A percentile compares a stretch with the other conserved stretches of the same genome.
These are phyloP conservation scores for Fusarium torulosum DNA, from an alignment of 2,329 filamentous ascomycete species.

Conservation along the genomic window DNA sequence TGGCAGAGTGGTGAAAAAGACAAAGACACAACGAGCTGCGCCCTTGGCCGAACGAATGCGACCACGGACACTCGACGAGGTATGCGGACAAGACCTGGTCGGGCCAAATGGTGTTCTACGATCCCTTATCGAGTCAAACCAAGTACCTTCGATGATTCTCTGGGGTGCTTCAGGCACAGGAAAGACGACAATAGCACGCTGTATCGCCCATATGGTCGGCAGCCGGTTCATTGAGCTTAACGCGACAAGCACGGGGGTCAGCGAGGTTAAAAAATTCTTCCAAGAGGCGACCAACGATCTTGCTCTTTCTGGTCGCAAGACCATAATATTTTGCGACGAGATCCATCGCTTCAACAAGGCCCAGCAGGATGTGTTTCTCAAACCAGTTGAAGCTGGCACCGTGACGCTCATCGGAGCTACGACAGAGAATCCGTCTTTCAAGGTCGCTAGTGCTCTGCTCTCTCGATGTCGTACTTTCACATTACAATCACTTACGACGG, in stretches of 20 bases:
- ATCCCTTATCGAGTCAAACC: conserved; percentile 85
- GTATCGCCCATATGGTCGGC: conserved; percentile 85
- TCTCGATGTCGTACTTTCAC: conserved; percentile 94
- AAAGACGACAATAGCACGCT: conserved; percentile 92
- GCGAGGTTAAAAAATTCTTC: conserved; percentile 93
- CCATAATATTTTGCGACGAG: conserved; percentile 98
- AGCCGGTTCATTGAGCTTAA: conserved; percentile 96
- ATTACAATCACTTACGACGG: conserved; percentile 77
- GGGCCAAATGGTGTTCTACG: conserved; percentile 86
- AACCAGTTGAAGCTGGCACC: conserved; percentile 89
- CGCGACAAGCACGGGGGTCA: conserved; percentile 87
- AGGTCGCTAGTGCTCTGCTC: conserved; percentile 86
- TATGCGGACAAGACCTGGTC: conserved; percentile 92
- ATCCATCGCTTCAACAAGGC: conserved; percentile 92
- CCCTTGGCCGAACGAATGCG: conserved; percentile 96
- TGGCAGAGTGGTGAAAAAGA: conserved; percentile 69
- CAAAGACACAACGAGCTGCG: conserved; percentile 77
- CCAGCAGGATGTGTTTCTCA: conserved; percentile 95
- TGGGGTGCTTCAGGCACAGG: conserved; percentile 88
- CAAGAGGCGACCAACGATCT: conserved; percentile 84
- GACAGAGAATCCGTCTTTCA: conserved; percentile 94
- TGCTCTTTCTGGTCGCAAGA: conserved; percentile 84
- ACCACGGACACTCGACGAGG: conserved; percentile 83
- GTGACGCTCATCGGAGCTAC: conserved; percentile 95
- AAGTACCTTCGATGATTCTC: conserved; percentile 93